Evolutionary conservation across 1,284 basidiomycete genomes (phyloP), one percentile per base, ranked within the genome.

Genomic region (Malassezia yamatoensis): DNA sequence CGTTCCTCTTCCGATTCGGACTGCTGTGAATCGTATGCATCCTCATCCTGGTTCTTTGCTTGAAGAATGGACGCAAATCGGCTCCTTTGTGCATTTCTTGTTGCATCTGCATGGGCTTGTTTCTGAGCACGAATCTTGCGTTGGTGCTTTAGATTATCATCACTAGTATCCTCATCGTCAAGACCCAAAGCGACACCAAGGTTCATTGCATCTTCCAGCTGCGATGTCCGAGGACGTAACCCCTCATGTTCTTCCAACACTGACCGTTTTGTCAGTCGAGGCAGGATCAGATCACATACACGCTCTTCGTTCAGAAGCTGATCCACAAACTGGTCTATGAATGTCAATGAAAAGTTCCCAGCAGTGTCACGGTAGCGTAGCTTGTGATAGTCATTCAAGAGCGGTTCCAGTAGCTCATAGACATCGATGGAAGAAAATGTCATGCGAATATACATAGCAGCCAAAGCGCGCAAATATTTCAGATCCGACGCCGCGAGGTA

Each of bases 401-500:
- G 76, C 8, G 93, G 93, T 75, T 99, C 94, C 11, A 99, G 81
- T 15, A 89, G 79, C 70, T 90, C 88, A 70, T 90, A 96, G 5
- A 96, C 86, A 55, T 98, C 90, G 38, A 83, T 83, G 1, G 89
- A 80, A 40, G 82, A 80, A 76, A 96, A 98, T 1, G 90, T 96
- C 79, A 99, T 84, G 35, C 94, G 85, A 58, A 98, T 82, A 72
- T 98, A 99, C 77, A 98, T 83, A 2, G 85, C 90, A 0, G 93
- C 88, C 9, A 99, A 78, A 0, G 93, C 93, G 61, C 91, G 81
- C 53, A 99, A 79, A 76, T 98, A 96, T 90, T 99, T 99, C 82
- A 96, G 96, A 74, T 98, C 93, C 2, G 88, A 90, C 58, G 85
- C 83, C 0, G 53, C 54, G 18, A 99, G 79, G 73, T 99, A 99